A percentile compares a stretch with the other conserved stretches of the same genome.
Conservation (phyloP, 2,329 filamentous ascomycete species). For the Intubia oerlemansii region DNA sequence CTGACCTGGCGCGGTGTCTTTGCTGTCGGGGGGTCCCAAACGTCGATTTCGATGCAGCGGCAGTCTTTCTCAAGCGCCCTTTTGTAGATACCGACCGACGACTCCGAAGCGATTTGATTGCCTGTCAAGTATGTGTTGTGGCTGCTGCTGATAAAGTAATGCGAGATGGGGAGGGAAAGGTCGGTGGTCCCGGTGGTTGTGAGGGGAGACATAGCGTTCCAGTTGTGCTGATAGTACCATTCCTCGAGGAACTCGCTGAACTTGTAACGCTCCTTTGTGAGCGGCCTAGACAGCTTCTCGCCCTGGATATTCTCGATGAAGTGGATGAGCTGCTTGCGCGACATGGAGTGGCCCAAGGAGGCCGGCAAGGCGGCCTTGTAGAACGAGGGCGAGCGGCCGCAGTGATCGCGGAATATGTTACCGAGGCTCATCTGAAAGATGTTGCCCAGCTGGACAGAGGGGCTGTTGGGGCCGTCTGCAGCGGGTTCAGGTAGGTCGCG, state of each 20-base stretch:
- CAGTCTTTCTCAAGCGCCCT: constrained; percentile 57
- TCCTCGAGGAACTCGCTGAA: constrained; percentile 27
- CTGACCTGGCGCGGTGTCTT: no score
- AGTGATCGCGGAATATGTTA: constrained; percentile 23
- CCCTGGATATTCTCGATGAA: constrained; percentile 31
- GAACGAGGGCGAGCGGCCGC: constrained; percentile 13
- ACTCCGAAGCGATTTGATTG: constrained; percentile 62
- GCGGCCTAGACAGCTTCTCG: constrained; percentile 15
- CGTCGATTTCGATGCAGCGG: constrained; percentile 84
- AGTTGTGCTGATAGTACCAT: constrained; percentile 22
- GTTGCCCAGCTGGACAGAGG: constrained; percentile 22
- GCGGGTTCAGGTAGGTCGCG: no score
- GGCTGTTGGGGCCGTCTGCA: constrained; percentile 5
- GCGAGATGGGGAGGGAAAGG: constrained; percentile 47
- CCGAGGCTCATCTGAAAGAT: constrained; percentile 26
- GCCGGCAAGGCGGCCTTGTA: constrained; percentile 1
- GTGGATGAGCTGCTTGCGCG: constrained; percentile 18
- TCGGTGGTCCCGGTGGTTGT: constrained; percentile 27
- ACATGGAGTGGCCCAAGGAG: constrained; percentile 8
- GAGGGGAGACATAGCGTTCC: constrained; percentile 17
- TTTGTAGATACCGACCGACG: constrained; percentile 59
- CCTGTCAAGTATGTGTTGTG: constrained; percentile 87
- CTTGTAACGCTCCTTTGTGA: constrained; percentile 20
- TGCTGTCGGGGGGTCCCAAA: constrained; percentile 61
- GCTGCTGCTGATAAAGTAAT: constrained; percentile 88